phyloP scores from a whole-genome alignment of 1,284 basidiomycete species.

The Peniophora sp. region DNA sequence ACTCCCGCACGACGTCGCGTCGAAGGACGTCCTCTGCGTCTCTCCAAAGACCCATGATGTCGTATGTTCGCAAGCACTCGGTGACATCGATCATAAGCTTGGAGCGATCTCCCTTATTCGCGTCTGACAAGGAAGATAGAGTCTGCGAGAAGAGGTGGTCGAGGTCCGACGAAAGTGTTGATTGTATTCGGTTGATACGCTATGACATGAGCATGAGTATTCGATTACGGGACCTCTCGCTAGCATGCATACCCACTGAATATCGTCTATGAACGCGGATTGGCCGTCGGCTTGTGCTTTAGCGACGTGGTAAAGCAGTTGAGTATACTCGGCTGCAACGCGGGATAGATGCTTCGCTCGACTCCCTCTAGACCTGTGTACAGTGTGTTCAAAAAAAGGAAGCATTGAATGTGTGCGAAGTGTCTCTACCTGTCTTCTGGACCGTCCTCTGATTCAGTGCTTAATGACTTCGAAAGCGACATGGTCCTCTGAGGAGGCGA shows the following conservation, averaged over 20 bases:
- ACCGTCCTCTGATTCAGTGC: conserved; percentile 17
- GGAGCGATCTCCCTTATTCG: conserved; percentile 44
- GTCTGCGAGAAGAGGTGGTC: conserved; percentile 68
- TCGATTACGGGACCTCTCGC: conserved; percentile 9
- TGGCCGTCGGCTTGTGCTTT: conserved; percentile 67
- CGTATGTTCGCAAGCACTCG: conserved; percentile 81
- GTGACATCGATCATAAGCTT: conserved; percentile 57
- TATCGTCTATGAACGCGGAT: conserved; percentile 73
- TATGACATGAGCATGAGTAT: conserved; percentile 20
- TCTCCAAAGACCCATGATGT: conserved; percentile 71
- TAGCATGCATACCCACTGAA: conserved; percentile 72
- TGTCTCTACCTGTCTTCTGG: conserved; percentile 37
- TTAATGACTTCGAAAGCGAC: conserved; percentile 16
- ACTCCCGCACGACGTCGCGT: conserved; percentile 59
- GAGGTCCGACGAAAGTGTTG: conserved; percentile 77
- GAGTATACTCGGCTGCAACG: conserved; percentile 85
- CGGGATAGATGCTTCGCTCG: conserved; percentile 80
- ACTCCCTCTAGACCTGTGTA: conserved; percentile 46
- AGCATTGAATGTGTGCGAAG: conserved; percentile 7
- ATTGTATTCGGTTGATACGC: conserved; percentile 76
- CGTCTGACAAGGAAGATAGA: conserved; percentile 37
- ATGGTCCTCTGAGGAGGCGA: conserved; percentile 23
- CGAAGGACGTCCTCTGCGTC: conserved; percentile 83
- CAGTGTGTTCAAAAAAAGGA: neutral
- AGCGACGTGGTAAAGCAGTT: conserved; percentile 83